These are phyloP conservation scores for Acer yangbiense DNA, from an alignment of 345 rosid species.

Conservation along the genomic window DNA sequence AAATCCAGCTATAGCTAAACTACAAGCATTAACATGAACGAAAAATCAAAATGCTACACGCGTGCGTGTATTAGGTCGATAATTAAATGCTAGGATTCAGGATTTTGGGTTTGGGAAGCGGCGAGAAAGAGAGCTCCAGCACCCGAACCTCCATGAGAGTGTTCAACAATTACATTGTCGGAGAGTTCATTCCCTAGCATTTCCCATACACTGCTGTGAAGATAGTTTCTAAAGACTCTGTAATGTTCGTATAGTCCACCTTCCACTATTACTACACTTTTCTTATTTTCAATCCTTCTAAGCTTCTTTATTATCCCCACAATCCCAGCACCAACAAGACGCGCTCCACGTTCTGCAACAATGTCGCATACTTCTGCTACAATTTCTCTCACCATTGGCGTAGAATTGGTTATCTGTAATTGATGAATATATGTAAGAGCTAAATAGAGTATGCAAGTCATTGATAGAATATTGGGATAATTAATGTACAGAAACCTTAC, in stretches of 20 bases:
- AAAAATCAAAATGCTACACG: too few relatives aligned
- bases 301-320: conserved; percentile 72
- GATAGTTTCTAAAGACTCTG: conserved; percentile 59
- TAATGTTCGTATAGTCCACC: conserved; percentile 72
- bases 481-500: conserved; percentile 22
- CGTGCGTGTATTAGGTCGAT: neutral
- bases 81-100: neutral
- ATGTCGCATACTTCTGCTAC: conserved; percentile 67
- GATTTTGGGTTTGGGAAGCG: conserved; percentile 31
- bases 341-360: conserved; percentile 67
- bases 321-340: conserved; percentile 61
- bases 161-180: conserved; percentile 51
- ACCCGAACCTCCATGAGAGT: conserved; percentile 61
- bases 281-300: conserved; percentile 51
- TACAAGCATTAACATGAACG: neutral
- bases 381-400: conserved; percentile 45
- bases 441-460: neutral
- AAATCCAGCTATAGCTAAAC: neutral
- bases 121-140: conserved; percentile 64
- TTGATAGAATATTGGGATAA: neutral
- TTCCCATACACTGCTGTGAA: conserved; percentile 67
- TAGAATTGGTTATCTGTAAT: conserved; percentile 47
- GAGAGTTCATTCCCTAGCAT: conserved; percentile 66
- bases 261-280: conserved; percentile 55
- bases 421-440: neutral